Conservation (phyloP, 2,329 filamentous ascomycete species). For the Pseudogymnoascus sp. region DNA sequence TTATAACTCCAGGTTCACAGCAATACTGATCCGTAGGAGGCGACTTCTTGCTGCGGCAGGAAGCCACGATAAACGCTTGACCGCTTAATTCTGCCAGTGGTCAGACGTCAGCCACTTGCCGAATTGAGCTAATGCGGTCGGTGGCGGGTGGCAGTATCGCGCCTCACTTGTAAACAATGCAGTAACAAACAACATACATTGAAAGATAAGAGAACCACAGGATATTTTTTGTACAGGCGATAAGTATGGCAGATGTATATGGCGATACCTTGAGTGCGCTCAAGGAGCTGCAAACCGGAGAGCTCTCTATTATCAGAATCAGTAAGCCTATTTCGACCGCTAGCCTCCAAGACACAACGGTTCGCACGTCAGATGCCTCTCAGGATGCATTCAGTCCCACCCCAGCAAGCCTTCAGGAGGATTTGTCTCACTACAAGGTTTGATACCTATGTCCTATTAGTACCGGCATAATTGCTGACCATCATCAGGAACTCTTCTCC, state of each 20-base stretch:
- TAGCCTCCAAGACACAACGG: conserved; percentile 33
- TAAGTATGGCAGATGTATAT: neutral
- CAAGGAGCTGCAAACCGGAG: conserved; percentile 42
- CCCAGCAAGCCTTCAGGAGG: conserved; percentile 70
- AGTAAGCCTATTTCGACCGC: conserved; percentile 63
- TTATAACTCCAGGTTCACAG: neutral
- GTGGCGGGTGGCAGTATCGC: conserved; percentile 7
- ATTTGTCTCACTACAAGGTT: conserved; percentile 78
- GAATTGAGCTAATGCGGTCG: neutral
- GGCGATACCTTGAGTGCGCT: conserved; percentile 24
- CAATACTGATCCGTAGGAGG: neutral
- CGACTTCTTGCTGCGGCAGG: neutral
- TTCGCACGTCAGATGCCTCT: conserved; percentile 65
- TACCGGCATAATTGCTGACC: conserved; percentile 9
- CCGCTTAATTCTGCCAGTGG: neutral
- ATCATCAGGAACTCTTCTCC: conserved; percentile 68
- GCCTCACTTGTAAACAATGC: neutral
- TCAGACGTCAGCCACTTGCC: neutral
- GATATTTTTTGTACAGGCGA: neutral
- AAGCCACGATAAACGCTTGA: neutral
- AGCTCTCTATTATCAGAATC: conserved; percentile 67
- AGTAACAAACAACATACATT: neutral
- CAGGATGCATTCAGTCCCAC: conserved; percentile 55
- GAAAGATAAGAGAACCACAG: neutral
- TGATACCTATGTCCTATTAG: neutral